These are phyloP conservation scores for Trametes hirsuta DNA, from an alignment of 1,284 basidiomycete species.

Conservation along the genomic window DNA sequence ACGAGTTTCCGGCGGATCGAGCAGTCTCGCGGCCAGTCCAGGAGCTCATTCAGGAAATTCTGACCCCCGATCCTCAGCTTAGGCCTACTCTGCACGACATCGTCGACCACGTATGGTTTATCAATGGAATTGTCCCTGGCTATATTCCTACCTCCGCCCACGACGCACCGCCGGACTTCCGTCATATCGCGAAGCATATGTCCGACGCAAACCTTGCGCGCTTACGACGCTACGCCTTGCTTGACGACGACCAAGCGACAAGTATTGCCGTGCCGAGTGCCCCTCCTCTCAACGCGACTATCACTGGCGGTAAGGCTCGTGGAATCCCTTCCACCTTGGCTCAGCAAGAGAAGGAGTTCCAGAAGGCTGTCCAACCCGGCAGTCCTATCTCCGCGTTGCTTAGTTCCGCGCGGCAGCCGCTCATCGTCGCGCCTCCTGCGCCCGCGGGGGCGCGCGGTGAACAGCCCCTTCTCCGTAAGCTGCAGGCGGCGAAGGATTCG, in stretches of 20 bases:
- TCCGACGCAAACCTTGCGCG: conserved; percentile 75
- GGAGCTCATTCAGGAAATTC: conserved; percentile 83
- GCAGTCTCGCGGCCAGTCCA: conserved; percentile 74
- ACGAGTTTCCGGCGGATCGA: conserved; percentile 87
- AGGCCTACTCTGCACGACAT: conserved; percentile 89
- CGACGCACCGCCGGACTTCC: conserved; percentile 76
- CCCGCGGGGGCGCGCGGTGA: conserved; percentile 43
- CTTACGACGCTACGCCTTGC: conserved; percentile 58
- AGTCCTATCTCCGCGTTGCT: conserved; percentile 93
- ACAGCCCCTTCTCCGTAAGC: conserved; percentile 58
- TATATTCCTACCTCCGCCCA: conserved; percentile 82
- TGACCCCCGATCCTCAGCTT: conserved; percentile 80
- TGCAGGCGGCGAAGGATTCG: conserved; percentile 49
- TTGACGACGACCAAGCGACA: conserved; percentile 62
- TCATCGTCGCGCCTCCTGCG: conserved; percentile 65
- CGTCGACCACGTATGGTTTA: conserved; percentile 87
- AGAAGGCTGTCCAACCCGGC: conserved; percentile 93
- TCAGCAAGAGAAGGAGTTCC: conserved; percentile 95
- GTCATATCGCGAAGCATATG: conserved; percentile 61
- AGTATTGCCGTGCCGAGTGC: conserved; percentile 43
- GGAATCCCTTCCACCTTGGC: conserved; percentile 65
- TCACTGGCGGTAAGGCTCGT: conserved; percentile 36
- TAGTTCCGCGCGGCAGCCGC: conserved; percentile 85
- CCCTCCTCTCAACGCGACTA: conserved; percentile 25
- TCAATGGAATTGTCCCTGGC: conserved; percentile 77